phyloP scores from a whole-genome alignment of 2,329 filamentous ascomycete species.

The Xylariomycetidae sp. region DNA sequence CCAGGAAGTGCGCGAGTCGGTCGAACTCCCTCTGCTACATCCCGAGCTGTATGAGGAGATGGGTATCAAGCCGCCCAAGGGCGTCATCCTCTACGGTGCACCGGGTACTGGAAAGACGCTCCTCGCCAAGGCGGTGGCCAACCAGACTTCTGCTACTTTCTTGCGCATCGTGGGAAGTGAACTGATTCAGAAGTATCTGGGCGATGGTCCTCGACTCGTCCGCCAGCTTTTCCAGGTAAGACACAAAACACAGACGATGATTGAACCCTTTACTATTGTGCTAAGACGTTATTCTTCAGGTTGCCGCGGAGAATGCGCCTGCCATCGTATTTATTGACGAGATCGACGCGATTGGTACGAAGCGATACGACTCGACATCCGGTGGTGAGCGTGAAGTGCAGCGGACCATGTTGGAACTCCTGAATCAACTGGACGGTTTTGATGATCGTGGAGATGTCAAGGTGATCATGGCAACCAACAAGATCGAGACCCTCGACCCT shows the following conservation, averaged over 20 bases:
- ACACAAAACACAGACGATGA: neutral
- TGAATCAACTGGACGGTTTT: slow-evolving; percentile 98
- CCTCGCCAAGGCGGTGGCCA: slow-evolving; percentile 93
- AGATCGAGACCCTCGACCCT: slow-evolving; percentile 96
- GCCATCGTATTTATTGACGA: slow-evolving; percentile 99
- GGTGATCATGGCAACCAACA: slow-evolving; percentile 99
- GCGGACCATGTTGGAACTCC: slow-evolving; percentile 94
- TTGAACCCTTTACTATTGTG: slow-evolving; percentile 12
- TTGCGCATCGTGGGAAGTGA: slow-evolving; percentile 95
- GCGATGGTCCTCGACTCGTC: slow-evolving; percentile 89
- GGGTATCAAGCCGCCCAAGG: slow-evolving; percentile 99
- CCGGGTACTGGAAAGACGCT: slow-evolving; percentile 96
- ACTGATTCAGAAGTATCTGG: slow-evolving; percentile 97
- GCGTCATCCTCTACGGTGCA: slow-evolving; percentile 96
- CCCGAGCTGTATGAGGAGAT: slow-evolving; percentile 99
- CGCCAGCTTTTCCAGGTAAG: slow-evolving; percentile 86
- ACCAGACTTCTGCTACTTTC: slow-evolving; percentile 98
- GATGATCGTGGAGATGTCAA: slow-evolving; percentile 98
- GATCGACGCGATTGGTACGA: slow-evolving; percentile 97
- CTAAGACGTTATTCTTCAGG: slow-evolving; percentile 46
- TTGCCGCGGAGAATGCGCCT: slow-evolving; percentile 91
- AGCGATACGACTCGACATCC: slow-evolving; percentile 96
- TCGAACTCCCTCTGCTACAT: slow-evolving; percentile 90
- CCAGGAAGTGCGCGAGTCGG: slow-evolving; percentile 94
- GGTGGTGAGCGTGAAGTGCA: slow-evolving; percentile 97